Evolutionary conservation across 1,284 basidiomycete genomes (phyloP).

Genomic region (Afroboletus lepidellus): DNA sequence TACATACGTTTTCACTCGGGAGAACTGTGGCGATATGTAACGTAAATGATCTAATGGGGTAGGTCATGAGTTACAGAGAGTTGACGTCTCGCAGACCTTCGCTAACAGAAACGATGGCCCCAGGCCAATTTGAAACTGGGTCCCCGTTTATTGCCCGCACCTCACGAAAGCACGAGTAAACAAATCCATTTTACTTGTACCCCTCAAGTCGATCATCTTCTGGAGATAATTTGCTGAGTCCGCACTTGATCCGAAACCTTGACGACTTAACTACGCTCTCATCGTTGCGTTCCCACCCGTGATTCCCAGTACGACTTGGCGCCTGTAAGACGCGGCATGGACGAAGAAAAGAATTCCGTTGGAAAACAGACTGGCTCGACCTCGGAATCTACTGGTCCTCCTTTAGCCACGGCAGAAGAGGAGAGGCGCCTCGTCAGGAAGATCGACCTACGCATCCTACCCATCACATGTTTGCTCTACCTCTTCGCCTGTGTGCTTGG

Average conservation of each 20-base stretch:
- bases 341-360: conserved; percentile 19
- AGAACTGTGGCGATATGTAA: neutral
- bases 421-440: conserved; percentile 64
- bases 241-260: conserved; percentile 1
- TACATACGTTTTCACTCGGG: neutral
- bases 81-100: neutral
- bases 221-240: neutral
- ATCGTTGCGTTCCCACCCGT: neutral
- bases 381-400: neutral
- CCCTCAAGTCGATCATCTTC: too few species aligned
- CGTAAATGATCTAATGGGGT: neutral
- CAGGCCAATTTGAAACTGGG: neutral
- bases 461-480: conserved; percentile 70
- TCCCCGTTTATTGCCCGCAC: neutral
- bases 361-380: neutral
- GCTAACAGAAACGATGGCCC: neutral
- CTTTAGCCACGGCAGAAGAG: conserved; percentile 37
- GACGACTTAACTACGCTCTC: neutral
- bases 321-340: conserved; percentile 12
- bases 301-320: neutral
- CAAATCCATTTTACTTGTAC: too few species aligned
- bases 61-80: neutral
- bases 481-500: conserved; percentile 65
- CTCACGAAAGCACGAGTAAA: neutral
- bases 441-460: conserved; percentile 67